A percentile compares a stretch with the other conserved stretches of the same genome.
Evolutionary conservation across 192 early-diverging fungal species (phyloP).

Genomic region (Paraglomus occultum): DNA sequence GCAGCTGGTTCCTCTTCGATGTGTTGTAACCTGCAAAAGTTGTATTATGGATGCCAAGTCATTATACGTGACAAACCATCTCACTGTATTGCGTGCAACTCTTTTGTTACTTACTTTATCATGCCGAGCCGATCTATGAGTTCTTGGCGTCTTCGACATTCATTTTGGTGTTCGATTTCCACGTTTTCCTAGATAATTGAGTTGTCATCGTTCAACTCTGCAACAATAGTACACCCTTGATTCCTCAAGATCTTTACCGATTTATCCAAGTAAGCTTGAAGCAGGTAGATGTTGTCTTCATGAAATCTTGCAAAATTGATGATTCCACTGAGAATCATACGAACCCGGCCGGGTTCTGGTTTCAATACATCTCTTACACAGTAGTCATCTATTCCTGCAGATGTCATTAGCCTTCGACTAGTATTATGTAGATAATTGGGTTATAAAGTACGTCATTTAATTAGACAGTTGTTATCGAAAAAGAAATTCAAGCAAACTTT

Average conservation of each 20-base stretch:
- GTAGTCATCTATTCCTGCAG: constrained; percentile 68
- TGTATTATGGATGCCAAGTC: neutral
- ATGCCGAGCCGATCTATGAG: too few species aligned
- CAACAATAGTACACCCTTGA: too few species aligned
- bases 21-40: neutral
- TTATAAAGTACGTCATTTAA: too few species aligned
- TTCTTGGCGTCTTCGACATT: too few species aligned
- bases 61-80: too few species aligned
- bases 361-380: constrained; percentile 73
- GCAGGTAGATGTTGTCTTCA: constrained; percentile 51
- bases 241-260: neutral
- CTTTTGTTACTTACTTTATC: too few species aligned
- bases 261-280: neutral
- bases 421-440: too few species aligned
- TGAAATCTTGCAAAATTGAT: constrained; percentile 93
- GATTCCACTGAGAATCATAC: constrained; percentile 73
- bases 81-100: too few species aligned
- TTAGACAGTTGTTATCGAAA: too few species aligned
- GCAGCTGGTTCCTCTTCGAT: neutral
- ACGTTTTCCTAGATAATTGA: constrained; percentile 1
- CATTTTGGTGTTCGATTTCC: neutral
- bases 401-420: too few species aligned
- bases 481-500: too few species aligned
- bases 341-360: constrained; percentile 67
- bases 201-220: neutral